Percentiles rank a stretch among this genome's conserved stretches.
phyloP scores from a whole-genome alignment of 2,329 filamentous ascomycete genomes.

The Colletotrichum euphorbiae region DNA sequence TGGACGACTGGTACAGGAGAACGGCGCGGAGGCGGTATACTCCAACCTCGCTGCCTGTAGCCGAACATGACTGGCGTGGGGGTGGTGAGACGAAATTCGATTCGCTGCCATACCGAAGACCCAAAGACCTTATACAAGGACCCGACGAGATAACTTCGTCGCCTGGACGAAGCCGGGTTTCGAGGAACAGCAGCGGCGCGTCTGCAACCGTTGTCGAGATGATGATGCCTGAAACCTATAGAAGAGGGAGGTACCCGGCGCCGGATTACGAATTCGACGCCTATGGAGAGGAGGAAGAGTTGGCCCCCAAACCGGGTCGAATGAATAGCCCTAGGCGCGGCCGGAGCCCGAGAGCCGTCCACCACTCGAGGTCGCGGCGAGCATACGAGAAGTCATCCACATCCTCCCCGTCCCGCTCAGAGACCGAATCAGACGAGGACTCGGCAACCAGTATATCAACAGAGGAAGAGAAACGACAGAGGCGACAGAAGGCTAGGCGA shows the following conservation, averaged over 20 bases:
- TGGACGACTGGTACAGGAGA: slow-evolving; percentile 40
- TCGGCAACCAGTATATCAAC: slow-evolving; percentile 53
- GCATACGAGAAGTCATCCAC: slow-evolving; percentile 47
- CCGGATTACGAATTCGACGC: slow-evolving; percentile 19
- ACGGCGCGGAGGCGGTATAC: slow-evolving; percentile 32
- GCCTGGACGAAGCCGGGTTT: slow-evolving; percentile 41
- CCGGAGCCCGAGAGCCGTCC: slow-evolving; percentile 50
- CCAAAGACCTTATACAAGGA: slow-evolving; percentile 46
- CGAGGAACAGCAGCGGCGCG: slow-evolving; percentile 30
- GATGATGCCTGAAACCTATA: slow-evolving; percentile 28
- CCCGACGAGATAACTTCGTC: slow-evolving; percentile 47
- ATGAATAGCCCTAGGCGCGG: slow-evolving; percentile 46
- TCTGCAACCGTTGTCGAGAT: slow-evolving; percentile 31
- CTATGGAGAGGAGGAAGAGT: slow-evolving; percentile 10
- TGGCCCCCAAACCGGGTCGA: slow-evolving; percentile 43
- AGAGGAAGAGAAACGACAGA: slow-evolving; percentile 45
- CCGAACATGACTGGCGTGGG: slow-evolving; percentile 48
- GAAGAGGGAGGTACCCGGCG: slow-evolving; percentile 33
- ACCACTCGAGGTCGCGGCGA: slow-evolving; percentile 51
- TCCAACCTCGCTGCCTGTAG: slow-evolving; percentile 43
- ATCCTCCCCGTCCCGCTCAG: slow-evolving; percentile 44
- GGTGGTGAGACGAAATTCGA: slow-evolving; percentile 45
- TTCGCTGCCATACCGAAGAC: slow-evolving; percentile 51
- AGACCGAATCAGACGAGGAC: slow-evolving; percentile 53
- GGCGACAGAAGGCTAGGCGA: slow-evolving; percentile 34